phyloP scores from a whole-genome alignment of 108 stramenopile species.

The Epithemia pelagica region DNA sequence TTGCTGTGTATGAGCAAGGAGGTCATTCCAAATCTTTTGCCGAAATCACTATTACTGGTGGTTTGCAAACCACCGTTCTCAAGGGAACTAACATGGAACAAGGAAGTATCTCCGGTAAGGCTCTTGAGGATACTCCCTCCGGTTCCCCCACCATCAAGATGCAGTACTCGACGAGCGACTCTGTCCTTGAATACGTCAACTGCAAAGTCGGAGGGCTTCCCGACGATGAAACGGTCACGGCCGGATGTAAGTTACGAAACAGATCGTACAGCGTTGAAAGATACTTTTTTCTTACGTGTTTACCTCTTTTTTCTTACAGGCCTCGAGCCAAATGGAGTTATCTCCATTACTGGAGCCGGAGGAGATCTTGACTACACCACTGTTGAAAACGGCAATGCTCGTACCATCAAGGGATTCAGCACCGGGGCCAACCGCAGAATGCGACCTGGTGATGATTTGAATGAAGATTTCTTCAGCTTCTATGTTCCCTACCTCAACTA shows the following conservation, averaged over 20 bases:
- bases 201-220: conserved; percentile 64
- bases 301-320: conserved; percentile 1
- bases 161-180: conserved; percentile 41
- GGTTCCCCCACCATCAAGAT: conserved; percentile 32
- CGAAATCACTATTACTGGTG: conserved; percentile 26
- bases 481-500: conserved; percentile 52
- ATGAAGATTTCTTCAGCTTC: conserved; percentile 37
- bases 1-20: conserved; percentile 49
- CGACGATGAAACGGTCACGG: conserved; percentile 8
- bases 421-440: conserved; percentile 27
- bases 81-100: conserved; percentile 35
- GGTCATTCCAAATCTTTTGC: conserved; percentile 64
- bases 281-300: background rate
- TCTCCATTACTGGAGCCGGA: conserved; percentile 9
- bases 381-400: conserved; percentile 46
- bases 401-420: conserved; percentile 51
- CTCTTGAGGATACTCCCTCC: conserved; percentile 20
- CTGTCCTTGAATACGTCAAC: conserved; percentile 39
- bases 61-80: conserved; percentile 20
- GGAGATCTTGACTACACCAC: conserved; percentile 25
- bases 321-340: conserved; percentile 21
- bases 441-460: background rate
- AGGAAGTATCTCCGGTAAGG: conserved; percentile 32
- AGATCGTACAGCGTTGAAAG: background rate
- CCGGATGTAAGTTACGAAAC: conserved; percentile 32